Percentiles rank a stretch among this genome's conserved stretches.
These are phyloP conservation scores for Vitellaria paradoxa DNA, from an alignment of 179 eudicot species.

Conservation along the genomic window DNA sequence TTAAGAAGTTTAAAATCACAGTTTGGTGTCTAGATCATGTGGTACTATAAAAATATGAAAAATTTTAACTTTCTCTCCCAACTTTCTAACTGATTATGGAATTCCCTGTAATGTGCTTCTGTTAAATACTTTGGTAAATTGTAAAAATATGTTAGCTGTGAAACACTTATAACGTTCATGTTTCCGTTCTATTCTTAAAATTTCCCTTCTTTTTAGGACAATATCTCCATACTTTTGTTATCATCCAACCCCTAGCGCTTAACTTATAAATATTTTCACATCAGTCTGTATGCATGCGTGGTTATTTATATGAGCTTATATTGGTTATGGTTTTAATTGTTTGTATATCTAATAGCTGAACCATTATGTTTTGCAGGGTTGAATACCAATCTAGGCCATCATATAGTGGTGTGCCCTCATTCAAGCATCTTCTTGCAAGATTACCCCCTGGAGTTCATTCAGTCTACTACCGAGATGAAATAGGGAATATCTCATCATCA, in stretches of 20 bases:
- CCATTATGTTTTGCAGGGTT: constrained; percentile 54
- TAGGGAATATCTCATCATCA: constrained; percentile 94
- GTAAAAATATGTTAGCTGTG: not conserved
- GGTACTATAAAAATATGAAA: not conserved
- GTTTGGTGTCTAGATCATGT: not conserved
- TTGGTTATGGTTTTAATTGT: too few relatives aligned
- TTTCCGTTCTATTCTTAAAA: too few relatives aligned
- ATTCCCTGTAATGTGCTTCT: not conserved
- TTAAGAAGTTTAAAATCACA: not conserved
- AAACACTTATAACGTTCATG: too few relatives aligned
- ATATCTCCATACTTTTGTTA: not conserved
- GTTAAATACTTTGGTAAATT: not conserved
- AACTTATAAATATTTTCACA: not conserved
- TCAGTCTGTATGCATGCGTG: not conserved
- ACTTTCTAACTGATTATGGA: not conserved
- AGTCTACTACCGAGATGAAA: constrained; percentile 91
- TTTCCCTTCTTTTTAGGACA: not conserved
- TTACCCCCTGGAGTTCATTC: constrained; percentile 95
- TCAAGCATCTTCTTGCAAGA: constrained; percentile 80
- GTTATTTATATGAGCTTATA: not conserved
- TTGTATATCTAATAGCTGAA: not conserved
- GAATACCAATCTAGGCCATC: constrained; percentile 83
- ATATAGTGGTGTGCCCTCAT: constrained; percentile 65
- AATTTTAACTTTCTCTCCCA: not conserved
- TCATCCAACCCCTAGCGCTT: not conserved